Evolutionary conservation across 2,329 filamentous ascomycete species (phyloP).

Genomic region (Hypoxylon sp.): DNA sequence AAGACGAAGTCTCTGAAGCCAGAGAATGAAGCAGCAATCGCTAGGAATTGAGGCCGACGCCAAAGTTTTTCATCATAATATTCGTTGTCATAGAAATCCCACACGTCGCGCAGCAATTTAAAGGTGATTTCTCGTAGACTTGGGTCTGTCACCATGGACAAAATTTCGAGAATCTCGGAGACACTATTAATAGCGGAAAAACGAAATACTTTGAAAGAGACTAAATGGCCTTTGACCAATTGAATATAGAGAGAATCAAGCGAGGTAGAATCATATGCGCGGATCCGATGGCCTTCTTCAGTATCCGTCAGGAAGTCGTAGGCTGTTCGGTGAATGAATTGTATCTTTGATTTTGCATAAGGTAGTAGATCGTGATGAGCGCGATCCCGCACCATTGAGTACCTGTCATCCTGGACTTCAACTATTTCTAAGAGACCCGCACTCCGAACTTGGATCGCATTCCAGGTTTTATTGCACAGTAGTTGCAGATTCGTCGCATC

Average conservation of each 20-base stretch:
- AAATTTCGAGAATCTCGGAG: not conserved
- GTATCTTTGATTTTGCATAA: not conserved
- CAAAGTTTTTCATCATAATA: not conserved
- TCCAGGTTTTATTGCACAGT: not conserved
- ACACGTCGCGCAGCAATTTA: not conserved
- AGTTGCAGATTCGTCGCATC: not conserved
- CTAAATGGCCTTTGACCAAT: not conserved
- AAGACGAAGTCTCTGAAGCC: conserved; percentile 3
- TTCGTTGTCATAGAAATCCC: conserved; percentile 9
- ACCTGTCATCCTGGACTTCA: too few relatives aligned
- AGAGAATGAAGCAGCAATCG: not conserved
- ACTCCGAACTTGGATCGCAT: conserved; percentile 3
- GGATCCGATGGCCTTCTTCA: conserved; percentile 19
- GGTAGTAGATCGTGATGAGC: not conserved
- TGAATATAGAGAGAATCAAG: not conserved
- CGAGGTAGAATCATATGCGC: not conserved
- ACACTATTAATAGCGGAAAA: too few relatives aligned
- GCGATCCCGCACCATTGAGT: not conserved
- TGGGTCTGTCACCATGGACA: not conserved
- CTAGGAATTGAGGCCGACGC: not conserved
- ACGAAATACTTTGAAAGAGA: not conserved
- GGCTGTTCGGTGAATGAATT: conserved; percentile 27
- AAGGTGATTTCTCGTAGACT: not conserved
- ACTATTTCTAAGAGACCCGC: conserved; percentile 22
- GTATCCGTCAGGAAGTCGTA: conserved; percentile 23